Evolutionary conservation across 257 asterid genomes (phyloP).

Genomic region (Ophiorrhiza pumila): DNA sequence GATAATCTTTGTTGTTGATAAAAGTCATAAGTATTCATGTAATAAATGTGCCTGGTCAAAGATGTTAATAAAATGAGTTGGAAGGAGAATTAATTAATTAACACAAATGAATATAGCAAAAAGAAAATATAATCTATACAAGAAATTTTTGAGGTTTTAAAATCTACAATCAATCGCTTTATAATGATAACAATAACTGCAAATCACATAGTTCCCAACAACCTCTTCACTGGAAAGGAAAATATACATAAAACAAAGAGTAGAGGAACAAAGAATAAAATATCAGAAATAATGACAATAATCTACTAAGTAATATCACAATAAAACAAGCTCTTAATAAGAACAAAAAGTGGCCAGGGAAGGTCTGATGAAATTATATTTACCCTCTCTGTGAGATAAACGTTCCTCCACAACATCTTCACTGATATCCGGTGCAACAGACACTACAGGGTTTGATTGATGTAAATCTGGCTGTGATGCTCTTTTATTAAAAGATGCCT

Average conservation of each 20-base stretch:
- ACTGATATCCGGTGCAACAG: conserved; percentile 29
- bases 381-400: conserved; percentile 53
- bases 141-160: not conserved
- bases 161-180: not conserved
- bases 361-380: conserved; percentile 3
- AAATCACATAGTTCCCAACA: not conserved
- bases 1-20: not conserved
- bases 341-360: not conserved
- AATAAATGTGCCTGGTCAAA: not conserved
- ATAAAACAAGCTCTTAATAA: not conserved
- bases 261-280: not conserved
- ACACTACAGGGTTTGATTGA: conserved; percentile 29
- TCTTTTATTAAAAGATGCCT: conserved; percentile 46
- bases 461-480: conserved; percentile 44
- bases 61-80: not conserved
- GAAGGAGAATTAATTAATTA: not conserved
- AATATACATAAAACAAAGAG: not conserved
- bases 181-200: not conserved
- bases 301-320: not conserved
- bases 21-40: not conserved
- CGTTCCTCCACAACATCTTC: conserved; percentile 46
- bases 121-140: not conserved
- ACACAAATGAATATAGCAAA: not conserved
- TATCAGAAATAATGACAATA: not conserved
- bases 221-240: not conserved